These are phyloP conservation scores for Hibiscus mutabilis DNA, from an alignment of 345 rosid genomes.

Conservation along the genomic window DNA sequence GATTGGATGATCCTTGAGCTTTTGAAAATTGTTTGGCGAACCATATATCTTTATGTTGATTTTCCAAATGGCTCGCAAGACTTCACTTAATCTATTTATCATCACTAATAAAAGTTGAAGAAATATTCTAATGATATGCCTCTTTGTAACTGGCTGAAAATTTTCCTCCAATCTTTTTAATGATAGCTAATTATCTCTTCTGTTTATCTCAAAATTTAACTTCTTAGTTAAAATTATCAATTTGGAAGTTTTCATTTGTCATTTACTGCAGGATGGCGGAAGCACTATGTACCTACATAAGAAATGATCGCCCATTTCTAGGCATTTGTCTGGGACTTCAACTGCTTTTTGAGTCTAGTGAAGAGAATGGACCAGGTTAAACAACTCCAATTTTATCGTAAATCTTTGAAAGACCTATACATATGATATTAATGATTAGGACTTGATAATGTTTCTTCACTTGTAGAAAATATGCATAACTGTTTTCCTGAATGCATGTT, in stretches of 20 bases:
- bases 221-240: background rate
- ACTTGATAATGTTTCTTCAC: background rate
- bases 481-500: background rate
- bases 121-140: background rate
- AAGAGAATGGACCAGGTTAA: slow-evolving; percentile 84
- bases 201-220: background rate
- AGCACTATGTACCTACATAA: slow-evolving; percentile 66
- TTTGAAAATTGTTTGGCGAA: background rate
- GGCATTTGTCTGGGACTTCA: slow-evolving; percentile 98
- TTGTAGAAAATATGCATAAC: background rate
- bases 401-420: background rate
- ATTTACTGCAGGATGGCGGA: slow-evolving; percentile 69
- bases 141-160: background rate
- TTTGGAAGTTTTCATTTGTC: slow-evolving; percentile 1
- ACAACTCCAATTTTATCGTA: background rate
- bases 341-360: slow-evolving; percentile 80
- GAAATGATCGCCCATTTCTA: slow-evolving; percentile 85
- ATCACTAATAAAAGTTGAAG: background rate
- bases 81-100: background rate
- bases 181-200: background rate
- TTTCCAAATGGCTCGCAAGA: background rate
- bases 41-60: background rate
- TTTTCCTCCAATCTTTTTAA: background rate
- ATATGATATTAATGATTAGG: background rate
- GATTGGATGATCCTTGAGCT: background rate